Evolutionary conservation across 78 protist species (phyloP).

Genomic region (Tieghemostelium lacteum): DNA sequence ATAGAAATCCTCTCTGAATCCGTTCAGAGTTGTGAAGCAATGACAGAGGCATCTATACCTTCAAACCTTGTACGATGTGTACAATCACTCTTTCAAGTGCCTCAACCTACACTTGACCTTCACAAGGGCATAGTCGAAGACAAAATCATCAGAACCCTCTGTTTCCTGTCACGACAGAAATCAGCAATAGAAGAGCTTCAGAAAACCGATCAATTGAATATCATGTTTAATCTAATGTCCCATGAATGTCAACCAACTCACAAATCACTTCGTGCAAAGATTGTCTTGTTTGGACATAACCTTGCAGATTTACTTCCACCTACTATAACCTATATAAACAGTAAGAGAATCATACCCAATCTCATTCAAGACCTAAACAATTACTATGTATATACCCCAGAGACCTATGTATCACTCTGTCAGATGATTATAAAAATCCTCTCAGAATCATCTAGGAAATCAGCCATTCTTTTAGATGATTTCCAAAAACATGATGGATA

Average conservation of each 20-base stretch:
- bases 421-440: constrained; percentile 56
- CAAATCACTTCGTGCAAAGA: constrained; percentile 25
- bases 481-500: constrained; percentile 49
- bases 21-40: constrained; percentile 36
- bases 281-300: constrained; percentile 43
- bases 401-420: constrained; percentile 28
- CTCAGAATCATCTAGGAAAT: constrained; percentile 43
- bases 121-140: constrained; percentile 40
- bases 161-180: constrained; percentile 37
- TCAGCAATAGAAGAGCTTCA: constrained; percentile 65
- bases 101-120: constrained; percentile 1
- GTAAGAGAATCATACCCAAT: constrained; percentile 27
- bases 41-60: constrained; percentile 63
- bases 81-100: constrained; percentile 45
- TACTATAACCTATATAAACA: constrained; percentile 60
- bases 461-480: constrained; percentile 57
- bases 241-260: constrained; percentile 50
- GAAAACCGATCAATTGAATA: constrained; percentile 35
- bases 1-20: constrained; percentile 54
- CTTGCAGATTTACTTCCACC: constrained; percentile 59
- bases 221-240: constrained; percentile 41
- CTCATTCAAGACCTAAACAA: constrained; percentile 33
- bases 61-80: constrained; percentile 41
- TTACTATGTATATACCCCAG: constrained; percentile 33
- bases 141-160: constrained; percentile 48